Percentiles rank a stretch among this genome's conserved stretches.
Evolutionary conservation across 2,329 filamentous ascomycete species (phyloP).

Genomic region (Beauveria sp.): DNA sequence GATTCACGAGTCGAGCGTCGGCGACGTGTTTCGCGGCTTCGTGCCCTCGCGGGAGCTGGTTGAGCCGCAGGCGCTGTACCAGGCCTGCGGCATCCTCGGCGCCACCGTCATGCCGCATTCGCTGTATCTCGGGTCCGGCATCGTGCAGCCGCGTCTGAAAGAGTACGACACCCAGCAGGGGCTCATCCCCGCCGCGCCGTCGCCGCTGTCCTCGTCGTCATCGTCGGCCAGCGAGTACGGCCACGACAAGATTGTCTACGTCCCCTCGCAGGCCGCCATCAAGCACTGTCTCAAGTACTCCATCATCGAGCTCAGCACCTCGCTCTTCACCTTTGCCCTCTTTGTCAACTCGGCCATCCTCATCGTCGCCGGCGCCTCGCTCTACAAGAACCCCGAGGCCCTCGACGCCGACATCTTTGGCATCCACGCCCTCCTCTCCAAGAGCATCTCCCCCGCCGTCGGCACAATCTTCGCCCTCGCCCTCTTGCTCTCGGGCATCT

Average conservation of each 20-base stretch:
- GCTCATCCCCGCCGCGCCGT: conserved; percentile 33
- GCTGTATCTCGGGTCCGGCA: conserved; percentile 60
- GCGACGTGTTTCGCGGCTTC: conserved; percentile 57
- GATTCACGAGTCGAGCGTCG: conserved; percentile 46
- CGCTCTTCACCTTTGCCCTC: conserved; percentile 74
- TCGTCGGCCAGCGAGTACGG: conserved; percentile 21
- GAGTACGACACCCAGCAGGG: conserved; percentile 56
- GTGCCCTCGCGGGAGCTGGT: conserved; percentile 53
- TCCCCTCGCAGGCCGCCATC: conserved; percentile 66
- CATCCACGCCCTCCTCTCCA: conserved; percentile 66
- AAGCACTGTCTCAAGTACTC: conserved; percentile 66
- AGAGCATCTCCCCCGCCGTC: conserved; percentile 63
- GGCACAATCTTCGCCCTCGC: conserved; percentile 81
- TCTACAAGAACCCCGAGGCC: conserved; percentile 57
- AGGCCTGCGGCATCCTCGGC: conserved; percentile 68
- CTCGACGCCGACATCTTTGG: conserved; percentile 70
- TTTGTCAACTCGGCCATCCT: conserved; percentile 81
- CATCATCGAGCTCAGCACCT: conserved; percentile 60
- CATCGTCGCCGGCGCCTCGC: conserved; percentile 70
- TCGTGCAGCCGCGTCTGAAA: conserved; percentile 58
- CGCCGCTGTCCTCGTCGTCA: conserved; percentile 18
- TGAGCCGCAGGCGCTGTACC: conserved; percentile 38
- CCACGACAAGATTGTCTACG: conserved; percentile 51
- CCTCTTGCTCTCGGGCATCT: conserved; percentile 70
- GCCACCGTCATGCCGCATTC: conserved; percentile 69